Base-by-base conservation (phyloP, 345 rosid genomes). In the Brassica cretica region DNA sequence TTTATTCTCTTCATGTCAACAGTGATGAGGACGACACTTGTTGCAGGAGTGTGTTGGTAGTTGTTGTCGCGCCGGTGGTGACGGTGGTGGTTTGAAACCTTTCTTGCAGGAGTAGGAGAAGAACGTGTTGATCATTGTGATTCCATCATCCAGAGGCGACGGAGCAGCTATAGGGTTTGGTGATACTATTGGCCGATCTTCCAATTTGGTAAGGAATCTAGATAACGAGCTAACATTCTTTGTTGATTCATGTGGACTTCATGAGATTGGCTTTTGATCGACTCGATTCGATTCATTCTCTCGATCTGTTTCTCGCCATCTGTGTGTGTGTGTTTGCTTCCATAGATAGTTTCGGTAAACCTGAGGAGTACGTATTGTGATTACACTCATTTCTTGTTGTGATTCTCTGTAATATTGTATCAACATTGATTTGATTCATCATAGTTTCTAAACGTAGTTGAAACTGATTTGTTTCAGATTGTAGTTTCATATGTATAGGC, bases 81-180 rank as follows among this genome's bases (percentile, higher is more conserved):
- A 19, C 0, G 21, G 21, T 19, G 21, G 21, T 19, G 21, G 21
- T 19, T 19, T 19, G 21, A 19, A 19, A 19, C 21, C 21, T 19
- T 19, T 19, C 21, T 19, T 19, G 21, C 21, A 19, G 21, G 21
- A 19, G 21, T 19, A 19, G 21, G 21, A 19, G 21, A 19, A 19
- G 21, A 19, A 19, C 21, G 1, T 19, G 21, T 19, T 19, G 21
- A 19, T 19, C 21, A 19, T 19, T 19, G 21, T 19, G 21, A 19
- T 19, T 19, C 71, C 53, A 64, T 64, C 75, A 32, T 41, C 71
- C 53, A 67, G 0, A 19, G 77, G 84, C 81, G 82, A 74, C 82
- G 78, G 78, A 69, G 33, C 66, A 19, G 18, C 24, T 29, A 30
- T 29, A 30, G 65, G 78, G 35, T 53, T 81, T 39, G 67, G 64